These are phyloP conservation scores for Hypomontagnella monticulosa DNA, from an alignment of 495 filamentous ascomycete species.

Conservation along the genomic window DNA sequence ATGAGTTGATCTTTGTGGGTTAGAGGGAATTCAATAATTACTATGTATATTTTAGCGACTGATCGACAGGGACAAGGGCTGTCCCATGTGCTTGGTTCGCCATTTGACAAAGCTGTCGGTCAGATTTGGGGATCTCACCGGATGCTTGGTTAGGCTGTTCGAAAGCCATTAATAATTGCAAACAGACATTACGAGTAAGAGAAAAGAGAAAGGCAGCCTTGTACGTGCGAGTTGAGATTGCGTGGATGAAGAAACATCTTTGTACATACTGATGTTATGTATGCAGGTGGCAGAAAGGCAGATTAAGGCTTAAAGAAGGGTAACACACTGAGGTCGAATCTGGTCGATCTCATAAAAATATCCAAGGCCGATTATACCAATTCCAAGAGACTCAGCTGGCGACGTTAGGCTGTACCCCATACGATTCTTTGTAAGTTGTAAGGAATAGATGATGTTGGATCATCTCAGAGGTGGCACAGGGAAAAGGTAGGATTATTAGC, in stretches of 20 bases:
- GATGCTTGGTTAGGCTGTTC: conserved; percentile 8
- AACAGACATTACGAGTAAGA: too few species aligned
- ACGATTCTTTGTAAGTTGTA: conserved; percentile 26
- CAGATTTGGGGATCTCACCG: conserved; percentile 17
- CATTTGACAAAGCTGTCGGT: conserved; percentile 15
- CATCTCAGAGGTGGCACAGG: not conserved
- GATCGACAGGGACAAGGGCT: conserved; percentile 36
- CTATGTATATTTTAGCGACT: conserved; percentile 11
- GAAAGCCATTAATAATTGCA: not conserved
- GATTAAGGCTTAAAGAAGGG: not conserved
- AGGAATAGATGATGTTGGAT: conserved; percentile 31
- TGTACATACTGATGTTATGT: not conserved
- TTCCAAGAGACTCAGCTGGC: conserved; percentile 8
- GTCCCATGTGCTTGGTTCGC: conserved; percentile 30
- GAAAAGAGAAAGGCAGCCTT: too few species aligned
- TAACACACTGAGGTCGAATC: too few species aligned
- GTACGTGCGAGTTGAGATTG: too few species aligned
- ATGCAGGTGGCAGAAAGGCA: conserved; percentile 18
- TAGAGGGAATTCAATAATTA: conserved; percentile 2
- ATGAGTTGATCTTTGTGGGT: conserved; percentile 6
- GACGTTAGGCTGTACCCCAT: not conserved
- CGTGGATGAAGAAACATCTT: too few species aligned
- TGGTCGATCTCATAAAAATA: not conserved
- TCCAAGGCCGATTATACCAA: conserved; percentile 1
- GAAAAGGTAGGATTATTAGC: conserved; percentile 14